Conservation (phyloP, 2,329 filamentous ascomycete genomes). For the Cyclaneusma minus region DNA sequence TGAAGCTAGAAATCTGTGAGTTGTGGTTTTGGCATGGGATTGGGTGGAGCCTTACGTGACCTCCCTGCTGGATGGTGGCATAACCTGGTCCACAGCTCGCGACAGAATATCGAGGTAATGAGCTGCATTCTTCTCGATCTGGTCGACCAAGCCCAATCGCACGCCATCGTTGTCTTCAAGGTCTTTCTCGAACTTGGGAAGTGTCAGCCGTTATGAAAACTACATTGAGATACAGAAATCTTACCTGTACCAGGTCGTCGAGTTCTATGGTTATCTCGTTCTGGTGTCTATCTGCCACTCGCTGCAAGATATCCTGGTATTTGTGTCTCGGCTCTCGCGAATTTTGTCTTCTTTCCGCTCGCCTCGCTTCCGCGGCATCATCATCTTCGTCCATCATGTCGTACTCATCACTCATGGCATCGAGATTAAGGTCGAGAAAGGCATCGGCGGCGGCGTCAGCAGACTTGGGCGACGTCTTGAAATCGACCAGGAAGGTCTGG, state of each 20-base stretch:
- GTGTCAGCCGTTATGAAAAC: constrained; percentile 7
- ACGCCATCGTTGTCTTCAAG: constrained; percentile 41
- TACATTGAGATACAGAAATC: constrained; percentile 10
- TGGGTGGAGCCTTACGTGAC: constrained; percentile 42
- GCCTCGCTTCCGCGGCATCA: constrained; percentile 30
- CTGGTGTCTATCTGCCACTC: constrained; percentile 65
- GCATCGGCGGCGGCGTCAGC: constrained; percentile 68
- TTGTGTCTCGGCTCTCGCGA: constrained; percentile 53
- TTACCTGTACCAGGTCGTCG: constrained; percentile 67
- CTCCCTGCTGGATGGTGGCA: constrained; percentile 66
- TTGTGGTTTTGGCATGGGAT: constrained; percentile 8
- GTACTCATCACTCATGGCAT: constrained; percentile 78
- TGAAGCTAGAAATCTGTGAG: constrained; percentile 50
- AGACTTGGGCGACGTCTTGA: constrained; percentile 63
- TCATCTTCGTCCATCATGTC: constrained; percentile 82
- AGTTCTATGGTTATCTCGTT: constrained; percentile 75
- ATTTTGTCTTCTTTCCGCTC: constrained; percentile 31
- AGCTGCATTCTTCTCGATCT: constrained; percentile 79
- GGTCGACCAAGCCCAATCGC: constrained; percentile 55
- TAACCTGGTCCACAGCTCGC: constrained; percentile 69
- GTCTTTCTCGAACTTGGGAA: constrained; percentile 55
- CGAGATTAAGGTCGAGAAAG: constrained; percentile 70
- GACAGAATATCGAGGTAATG: constrained; percentile 92
- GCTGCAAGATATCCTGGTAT: constrained; percentile 77
- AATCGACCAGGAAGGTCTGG: constrained; percentile 72